Percentiles rank a stretch among this genome's conserved stretches.
phyloP scores from a whole-genome alignment of 192 early-diverging fungal genomes.

The Coemansia sp. region DNA sequence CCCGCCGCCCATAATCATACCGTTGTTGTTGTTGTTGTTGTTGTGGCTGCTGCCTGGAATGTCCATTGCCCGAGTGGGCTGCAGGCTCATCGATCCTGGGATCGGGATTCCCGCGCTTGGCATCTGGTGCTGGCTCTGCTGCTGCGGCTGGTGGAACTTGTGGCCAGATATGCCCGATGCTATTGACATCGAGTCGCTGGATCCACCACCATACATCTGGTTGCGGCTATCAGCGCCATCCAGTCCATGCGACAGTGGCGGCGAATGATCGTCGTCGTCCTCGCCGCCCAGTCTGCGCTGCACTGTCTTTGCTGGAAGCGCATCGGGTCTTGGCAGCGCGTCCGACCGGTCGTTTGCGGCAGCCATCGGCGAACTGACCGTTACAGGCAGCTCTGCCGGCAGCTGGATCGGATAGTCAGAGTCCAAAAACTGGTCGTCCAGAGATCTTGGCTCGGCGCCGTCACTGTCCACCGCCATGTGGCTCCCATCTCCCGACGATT shows the following conservation, averaged over 20 bases:
- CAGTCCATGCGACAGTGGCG: conserved; percentile 4
- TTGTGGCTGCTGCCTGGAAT: conserved; percentile 12
- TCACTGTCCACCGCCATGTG: conserved; percentile 9
- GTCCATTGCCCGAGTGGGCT: conserved; percentile 9
- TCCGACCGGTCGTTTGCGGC: conserved; percentile 46
- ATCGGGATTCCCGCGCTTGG: conserved; percentile 24
- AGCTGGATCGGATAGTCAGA: conserved; percentile 55
- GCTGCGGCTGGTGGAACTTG: conserved; percentile 1
- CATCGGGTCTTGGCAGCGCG: conserved; percentile 48
- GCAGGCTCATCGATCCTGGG: conserved; percentile 18
- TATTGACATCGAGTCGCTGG: conserved; percentile 26
- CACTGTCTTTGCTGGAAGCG: conserved; percentile 43
- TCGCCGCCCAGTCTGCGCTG: conserved; percentile 28
- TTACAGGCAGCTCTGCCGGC: conserved; percentile 41
- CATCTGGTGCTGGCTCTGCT: neutral
- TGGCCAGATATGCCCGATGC: conserved; percentile 5
- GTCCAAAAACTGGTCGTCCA: conserved; percentile 54
- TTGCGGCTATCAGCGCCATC: conserved; percentile 3
- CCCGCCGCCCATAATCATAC: neutral
- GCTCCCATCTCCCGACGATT: conserved; percentile 1
- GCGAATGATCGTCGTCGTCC: neutral
- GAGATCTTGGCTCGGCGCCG: conserved; percentile 36
- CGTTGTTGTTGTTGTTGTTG: no score
- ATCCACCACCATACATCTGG: neutral
- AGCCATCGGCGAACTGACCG: conserved; percentile 11